Conservation (phyloP, 2,329 filamentous ascomycete genomes). For the Grosmannia serpens region DNA sequence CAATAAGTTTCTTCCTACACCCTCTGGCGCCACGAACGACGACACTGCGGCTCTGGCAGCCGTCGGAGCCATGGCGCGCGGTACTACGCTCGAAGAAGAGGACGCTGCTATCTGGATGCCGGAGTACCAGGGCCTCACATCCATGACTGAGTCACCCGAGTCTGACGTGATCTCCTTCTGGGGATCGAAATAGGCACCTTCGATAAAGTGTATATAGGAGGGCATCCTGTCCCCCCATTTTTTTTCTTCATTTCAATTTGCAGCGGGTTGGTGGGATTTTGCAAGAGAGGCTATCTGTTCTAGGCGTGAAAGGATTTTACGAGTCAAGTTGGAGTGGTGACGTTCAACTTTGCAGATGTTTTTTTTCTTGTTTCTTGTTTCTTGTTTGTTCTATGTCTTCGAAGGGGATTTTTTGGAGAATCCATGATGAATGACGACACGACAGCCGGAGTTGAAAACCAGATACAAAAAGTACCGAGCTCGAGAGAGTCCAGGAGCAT, state of each 20-base stretch:
- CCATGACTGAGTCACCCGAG: slow-evolving; percentile 21
- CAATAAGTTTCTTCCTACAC: slow-evolving; percentile 31
- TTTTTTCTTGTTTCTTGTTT: not conserved
- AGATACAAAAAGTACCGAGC: not conserved
- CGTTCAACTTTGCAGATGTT: not conserved
- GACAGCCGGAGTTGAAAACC: slow-evolving; percentile 7
- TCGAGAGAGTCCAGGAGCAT: not conserved
- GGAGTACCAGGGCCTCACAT: slow-evolving; percentile 25
- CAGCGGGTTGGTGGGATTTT: not conserved
- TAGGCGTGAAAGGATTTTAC: not conserved
- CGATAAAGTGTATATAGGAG: not conserved
- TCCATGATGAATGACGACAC: slow-evolving; percentile 6
- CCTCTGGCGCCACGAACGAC: slow-evolving; percentile 26
- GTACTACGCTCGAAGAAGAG: slow-evolving; percentile 26
- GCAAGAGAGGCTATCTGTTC: not conserved
- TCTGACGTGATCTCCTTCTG: slow-evolving; percentile 16
- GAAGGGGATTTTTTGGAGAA: not conserved
- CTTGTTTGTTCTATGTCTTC: not conserved
- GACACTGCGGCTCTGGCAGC: slow-evolving; percentile 32
- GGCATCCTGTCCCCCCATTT: not conserved
- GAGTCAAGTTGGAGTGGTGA: not conserved
- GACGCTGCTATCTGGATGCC: slow-evolving; percentile 38
- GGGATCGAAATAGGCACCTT: slow-evolving; percentile 3
- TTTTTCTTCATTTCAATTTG: not conserved
- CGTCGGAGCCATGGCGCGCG: slow-evolving; percentile 1